Evolutionary conservation across 257 asterid genomes (phyloP).

Genomic region (Galeopsis tetrahit): DNA sequence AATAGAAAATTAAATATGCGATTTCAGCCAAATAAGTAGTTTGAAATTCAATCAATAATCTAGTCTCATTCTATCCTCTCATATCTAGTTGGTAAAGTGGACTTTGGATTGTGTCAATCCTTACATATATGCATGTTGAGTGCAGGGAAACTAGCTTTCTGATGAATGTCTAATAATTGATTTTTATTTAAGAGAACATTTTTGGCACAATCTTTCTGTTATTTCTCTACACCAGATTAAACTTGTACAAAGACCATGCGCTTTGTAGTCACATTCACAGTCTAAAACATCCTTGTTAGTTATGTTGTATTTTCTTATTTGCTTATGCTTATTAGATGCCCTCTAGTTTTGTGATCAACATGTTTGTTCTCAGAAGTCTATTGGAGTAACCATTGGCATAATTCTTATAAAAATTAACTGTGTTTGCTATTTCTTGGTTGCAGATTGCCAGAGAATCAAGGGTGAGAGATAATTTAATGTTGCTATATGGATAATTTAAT

Average conservation of each 20-base stretch:
- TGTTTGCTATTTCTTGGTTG: conserved; percentile 34
- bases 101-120: not conserved
- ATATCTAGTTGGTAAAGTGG: conserved; percentile 1
- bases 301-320: not conserved
- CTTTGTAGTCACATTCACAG: conserved; percentile 1
- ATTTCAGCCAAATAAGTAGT: conserved; percentile 75
- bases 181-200: conserved; percentile 9
- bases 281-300: not conserved
- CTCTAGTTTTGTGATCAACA: conserved; percentile 15
- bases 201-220: not conserved
- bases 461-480: conserved; percentile 91
- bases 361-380: conserved; percentile 25
- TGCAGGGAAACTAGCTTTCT: conserved; percentile 4
- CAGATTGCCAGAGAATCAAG: conserved; percentile 97
- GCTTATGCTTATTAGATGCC: conserved; percentile 28
- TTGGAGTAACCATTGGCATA: not conserved
- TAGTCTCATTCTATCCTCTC: conserved; percentile 18
- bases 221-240: not conserved
- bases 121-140: not conserved
- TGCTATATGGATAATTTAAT: too few relatives aligned
- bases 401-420: conserved; percentile 7
- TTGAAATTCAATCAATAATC: conserved; percentile 22
- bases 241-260: conserved; percentile 12
- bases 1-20: conserved; percentile 4
- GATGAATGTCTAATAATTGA: conserved; percentile 18